A percentile compares a stretch with the other conserved stretches of the same genome.
Conservation (phyloP, 148 eudicot species). For the Suaeda aralocaspica region DNA sequence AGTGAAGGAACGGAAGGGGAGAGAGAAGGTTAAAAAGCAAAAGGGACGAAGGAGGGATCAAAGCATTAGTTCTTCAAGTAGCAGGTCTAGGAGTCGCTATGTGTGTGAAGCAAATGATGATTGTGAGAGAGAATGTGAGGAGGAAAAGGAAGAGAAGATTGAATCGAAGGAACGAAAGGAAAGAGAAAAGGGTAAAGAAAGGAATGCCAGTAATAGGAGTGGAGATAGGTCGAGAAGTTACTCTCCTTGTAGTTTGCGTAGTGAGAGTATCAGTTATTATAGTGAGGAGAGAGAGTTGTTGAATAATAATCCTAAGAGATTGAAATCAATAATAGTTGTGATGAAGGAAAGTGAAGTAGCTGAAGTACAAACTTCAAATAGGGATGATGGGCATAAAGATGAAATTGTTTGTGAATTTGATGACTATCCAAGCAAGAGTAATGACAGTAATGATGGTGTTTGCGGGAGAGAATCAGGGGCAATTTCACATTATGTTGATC, state of each 20-base stretch:
- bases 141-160: conserved; percentile 27
- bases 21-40: no score
- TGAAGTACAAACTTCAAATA: conserved; percentile 28
- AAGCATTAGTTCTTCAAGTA: no score
- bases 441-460: conserved; percentile 54
- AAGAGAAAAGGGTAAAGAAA: conserved; percentile 28
- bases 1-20: no score
- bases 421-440: conserved; percentile 65
- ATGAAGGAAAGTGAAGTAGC: conserved; percentile 27
- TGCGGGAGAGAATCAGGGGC: conserved; percentile 29
- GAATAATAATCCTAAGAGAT: conserved; percentile 45
- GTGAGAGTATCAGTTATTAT: conserved; percentile 23
- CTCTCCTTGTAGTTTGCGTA: conserved; percentile 37
- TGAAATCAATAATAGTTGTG: conserved; percentile 68
- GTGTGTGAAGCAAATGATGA: conserved; percentile 32
- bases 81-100: conserved; percentile 42
- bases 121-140: conserved; percentile 27
- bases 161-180: conserved; percentile 29
- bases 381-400: conserved; percentile 53
- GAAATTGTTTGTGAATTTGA: conserved; percentile 59
- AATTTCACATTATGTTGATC: conserved; percentile 22
- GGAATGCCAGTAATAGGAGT: conserved; percentile 22
- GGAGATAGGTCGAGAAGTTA: conserved; percentile 36
- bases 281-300: conserved; percentile 28
- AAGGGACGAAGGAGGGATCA: no score